These are phyloP conservation scores for Neurospora intermedia DNA, from an alignment of 495 filamentous ascomycete genomes.

Conservation along the genomic window DNA sequence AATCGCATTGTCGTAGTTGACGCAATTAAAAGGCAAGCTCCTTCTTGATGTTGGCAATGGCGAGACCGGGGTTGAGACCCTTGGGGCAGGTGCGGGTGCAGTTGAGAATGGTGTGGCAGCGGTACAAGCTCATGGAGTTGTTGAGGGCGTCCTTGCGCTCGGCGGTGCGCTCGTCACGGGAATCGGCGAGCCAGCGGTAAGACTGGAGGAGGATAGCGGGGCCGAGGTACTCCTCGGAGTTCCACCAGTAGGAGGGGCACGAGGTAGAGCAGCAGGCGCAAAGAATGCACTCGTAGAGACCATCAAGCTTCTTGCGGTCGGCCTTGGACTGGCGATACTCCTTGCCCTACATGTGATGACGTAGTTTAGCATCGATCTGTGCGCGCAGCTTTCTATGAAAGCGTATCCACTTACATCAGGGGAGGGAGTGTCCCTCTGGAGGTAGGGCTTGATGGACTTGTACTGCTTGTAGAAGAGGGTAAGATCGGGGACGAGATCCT, in stretches of 20 bases:
- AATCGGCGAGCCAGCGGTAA: slow-evolving; percentile 92
- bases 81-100: slow-evolving; percentile 95
- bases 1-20: not conserved
- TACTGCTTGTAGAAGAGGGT: slow-evolving; percentile 99
- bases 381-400: not conserved
- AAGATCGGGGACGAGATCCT: slow-evolving; percentile 93
- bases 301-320: slow-evolving; percentile 93
- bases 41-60: slow-evolving; percentile 98
- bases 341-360: slow-evolving; percentile 48
- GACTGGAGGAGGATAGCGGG: slow-evolving; percentile 93
- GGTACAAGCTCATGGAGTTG: slow-evolving; percentile 97
- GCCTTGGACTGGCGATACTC: slow-evolving; percentile 82
- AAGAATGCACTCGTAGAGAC: slow-evolving; percentile 97
- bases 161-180: slow-evolving; percentile 74
- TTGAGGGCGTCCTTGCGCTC: slow-evolving; percentile 85
- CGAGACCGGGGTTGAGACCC: slow-evolving; percentile 88
- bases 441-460: slow-evolving; percentile 98
- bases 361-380: slow-evolving; percentile 1
- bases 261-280: slow-evolving; percentile 99
- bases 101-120: slow-evolving; percentile 98
- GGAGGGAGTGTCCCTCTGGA: slow-evolving; percentile 72
- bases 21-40: slow-evolving; percentile 62
- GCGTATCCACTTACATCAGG: slow-evolving; percentile 49
- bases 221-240: slow-evolving; percentile 93
- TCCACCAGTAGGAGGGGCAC: slow-evolving; percentile 99